Percentiles rank a stretch among this genome's conserved stretches.
Evolutionary conservation across 768 basidiomycete species (phyloP).

Genomic region (Lactarius hengduanensis): DNA sequence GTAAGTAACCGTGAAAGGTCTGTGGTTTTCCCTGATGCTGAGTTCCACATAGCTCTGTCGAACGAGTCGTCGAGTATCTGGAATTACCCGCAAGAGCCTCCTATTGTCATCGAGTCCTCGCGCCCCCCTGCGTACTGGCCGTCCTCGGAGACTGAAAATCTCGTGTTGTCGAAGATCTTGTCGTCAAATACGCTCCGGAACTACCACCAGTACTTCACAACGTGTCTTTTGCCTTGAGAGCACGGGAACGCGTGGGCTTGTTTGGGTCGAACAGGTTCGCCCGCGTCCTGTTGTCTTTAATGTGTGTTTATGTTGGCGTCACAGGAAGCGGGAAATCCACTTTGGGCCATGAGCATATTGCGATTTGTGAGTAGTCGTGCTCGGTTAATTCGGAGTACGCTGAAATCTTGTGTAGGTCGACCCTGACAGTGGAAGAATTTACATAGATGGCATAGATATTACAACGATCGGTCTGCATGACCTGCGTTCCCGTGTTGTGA

Average conservation of each 20-base stretch:
- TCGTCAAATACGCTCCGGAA: conserved; percentile 81
- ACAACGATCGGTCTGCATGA: conserved; percentile 83
- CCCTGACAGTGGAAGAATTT: conserved; percentile 68
- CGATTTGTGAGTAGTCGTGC: conserved; percentile 58
- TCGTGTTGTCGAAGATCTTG: conserved; percentile 69
- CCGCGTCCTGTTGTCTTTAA: not conserved
- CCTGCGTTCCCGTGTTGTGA: conserved; percentile 68
- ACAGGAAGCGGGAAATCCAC: conserved; percentile 78
- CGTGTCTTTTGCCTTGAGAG: conserved; percentile 68
- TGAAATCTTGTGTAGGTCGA: conserved; percentile 50
- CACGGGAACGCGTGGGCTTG: conserved; percentile 74
- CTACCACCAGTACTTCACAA: conserved; percentile 76
- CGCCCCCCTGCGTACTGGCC: conserved; percentile 94
- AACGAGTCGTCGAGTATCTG: conserved; percentile 89
- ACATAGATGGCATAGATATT: conserved; percentile 88
- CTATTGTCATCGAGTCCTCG: conserved; percentile 66
- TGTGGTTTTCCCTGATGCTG: conserved; percentile 19
- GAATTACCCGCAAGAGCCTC: conserved; percentile 86
- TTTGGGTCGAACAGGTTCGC: conserved; percentile 71
- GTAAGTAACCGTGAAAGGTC: conserved; percentile 42
- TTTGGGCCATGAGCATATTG: conserved; percentile 80
- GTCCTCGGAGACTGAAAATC: conserved; percentile 57
- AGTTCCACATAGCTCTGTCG: conserved; percentile 61
- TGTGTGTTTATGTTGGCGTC: conserved; percentile 8
- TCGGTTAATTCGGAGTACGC: not conserved